phyloP scores from a whole-genome alignment of 2,329 filamentous ascomycete species.

The Cordyceps farinosa region DNA sequence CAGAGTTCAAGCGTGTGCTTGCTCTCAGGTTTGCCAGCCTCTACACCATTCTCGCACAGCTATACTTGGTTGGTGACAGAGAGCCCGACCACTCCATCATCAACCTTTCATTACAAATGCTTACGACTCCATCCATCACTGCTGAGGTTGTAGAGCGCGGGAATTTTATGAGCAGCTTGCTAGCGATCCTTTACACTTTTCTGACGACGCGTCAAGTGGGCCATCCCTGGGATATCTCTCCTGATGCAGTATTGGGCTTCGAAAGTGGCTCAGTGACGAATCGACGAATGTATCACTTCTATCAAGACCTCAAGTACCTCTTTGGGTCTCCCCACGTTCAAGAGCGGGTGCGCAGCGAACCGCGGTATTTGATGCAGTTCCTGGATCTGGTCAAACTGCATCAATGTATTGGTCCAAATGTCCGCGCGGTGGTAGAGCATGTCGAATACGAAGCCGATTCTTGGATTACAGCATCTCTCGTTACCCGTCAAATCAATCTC shows the following conservation, averaged over 20 bases:
- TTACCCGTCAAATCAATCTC: slow-evolving; percentile 92
- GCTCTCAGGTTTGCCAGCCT: slow-evolving; percentile 91
- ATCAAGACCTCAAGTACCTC: slow-evolving; percentile 87
- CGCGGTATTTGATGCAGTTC: slow-evolving; percentile 88
- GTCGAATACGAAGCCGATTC: slow-evolving; percentile 97
- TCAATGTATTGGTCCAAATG: slow-evolving; percentile 94
- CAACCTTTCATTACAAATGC: slow-evolving; percentile 92
- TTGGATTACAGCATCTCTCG: slow-evolving; percentile 93
- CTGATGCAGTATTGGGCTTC: slow-evolving; percentile 82
- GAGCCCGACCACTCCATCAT: slow-evolving; percentile 99
- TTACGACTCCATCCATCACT: slow-evolving; percentile 95
- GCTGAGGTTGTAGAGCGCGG: slow-evolving; percentile 91
- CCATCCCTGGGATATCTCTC: slow-evolving; percentile 84
- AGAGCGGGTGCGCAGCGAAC: slow-evolving; percentile 74
- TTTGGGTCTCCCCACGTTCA: slow-evolving; percentile 87
- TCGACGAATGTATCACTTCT: slow-evolving; percentile 95
- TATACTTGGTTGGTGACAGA: slow-evolving; percentile 92
- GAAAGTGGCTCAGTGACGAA: slow-evolving; percentile 95
- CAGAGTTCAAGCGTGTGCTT: slow-evolving; percentile 91
- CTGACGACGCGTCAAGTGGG: slow-evolving; percentile 93
- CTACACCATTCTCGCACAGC: slow-evolving; percentile 87
- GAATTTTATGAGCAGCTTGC: slow-evolving; percentile 91
- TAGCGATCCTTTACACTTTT: slow-evolving; percentile 97
- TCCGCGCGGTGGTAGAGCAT: slow-evolving; percentile 86
- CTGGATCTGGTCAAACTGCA: slow-evolving; percentile 93